A percentile compares a stretch with the other conserved stretches of the same genome.
Conservation (phyloP, 768 basidiomycete genomes). For the Lentinula sp. region DNA sequence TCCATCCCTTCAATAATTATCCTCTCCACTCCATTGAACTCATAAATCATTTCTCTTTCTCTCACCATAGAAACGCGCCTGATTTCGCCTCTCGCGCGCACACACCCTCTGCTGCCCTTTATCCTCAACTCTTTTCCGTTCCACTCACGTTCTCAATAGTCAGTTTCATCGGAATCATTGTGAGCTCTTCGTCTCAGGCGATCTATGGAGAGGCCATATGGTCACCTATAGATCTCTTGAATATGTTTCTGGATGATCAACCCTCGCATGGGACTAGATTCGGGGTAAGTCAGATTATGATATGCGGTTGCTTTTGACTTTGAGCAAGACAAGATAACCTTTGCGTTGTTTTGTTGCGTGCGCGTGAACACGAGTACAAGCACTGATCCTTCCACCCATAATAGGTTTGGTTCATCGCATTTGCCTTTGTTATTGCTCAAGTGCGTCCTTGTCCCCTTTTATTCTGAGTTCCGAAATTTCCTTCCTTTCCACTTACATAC, state of each 20-base stretch:
- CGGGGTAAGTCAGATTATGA: slow-evolving; percentile 31
- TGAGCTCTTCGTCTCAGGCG: slow-evolving; percentile 68
- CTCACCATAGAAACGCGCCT: slow-evolving; percentile 50
- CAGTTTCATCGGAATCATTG: slow-evolving; percentile 77
- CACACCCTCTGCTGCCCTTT: slow-evolving; percentile 50
- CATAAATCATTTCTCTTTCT: too few relatives aligned
- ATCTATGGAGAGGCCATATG: slow-evolving; percentile 77
- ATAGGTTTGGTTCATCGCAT: slow-evolving; percentile 73
- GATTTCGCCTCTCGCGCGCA: slow-evolving; percentile 66
- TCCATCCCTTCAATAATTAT: too few relatives aligned
- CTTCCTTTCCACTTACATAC: neutral
- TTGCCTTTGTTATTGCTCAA: slow-evolving; percentile 76
- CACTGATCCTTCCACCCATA: neutral
- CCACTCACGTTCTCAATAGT: slow-evolving; percentile 71
- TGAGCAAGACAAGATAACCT: too few relatives aligned
- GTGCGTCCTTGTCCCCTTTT: slow-evolving; percentile 17
- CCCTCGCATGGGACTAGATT: slow-evolving; percentile 65
- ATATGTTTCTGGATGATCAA: slow-evolving; percentile 57
- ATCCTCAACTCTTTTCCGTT: slow-evolving; percentile 64
- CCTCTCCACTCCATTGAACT: too few relatives aligned
- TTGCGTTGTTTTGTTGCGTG: neutral
- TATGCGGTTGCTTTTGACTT: neutral
- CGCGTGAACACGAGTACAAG: neutral
- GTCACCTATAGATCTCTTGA: slow-evolving; percentile 70
- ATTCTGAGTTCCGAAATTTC: neutral